These are phyloP conservation scores for Spathaspora hagerdaliae DNA, from an alignment of 805 yeast genomes.

Conservation along the genomic window DNA sequence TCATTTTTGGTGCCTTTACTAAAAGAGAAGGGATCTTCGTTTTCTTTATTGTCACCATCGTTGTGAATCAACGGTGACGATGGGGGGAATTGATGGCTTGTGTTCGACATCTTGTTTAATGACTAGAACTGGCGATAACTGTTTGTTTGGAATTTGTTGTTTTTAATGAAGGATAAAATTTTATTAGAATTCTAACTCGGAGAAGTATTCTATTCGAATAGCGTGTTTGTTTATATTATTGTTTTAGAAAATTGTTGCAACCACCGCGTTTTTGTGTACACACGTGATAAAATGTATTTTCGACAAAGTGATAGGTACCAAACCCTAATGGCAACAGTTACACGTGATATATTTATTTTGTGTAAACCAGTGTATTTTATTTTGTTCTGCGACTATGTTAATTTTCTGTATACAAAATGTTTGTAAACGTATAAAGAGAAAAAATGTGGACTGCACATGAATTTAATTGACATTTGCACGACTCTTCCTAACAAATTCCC, in stretches of 20 bases:
- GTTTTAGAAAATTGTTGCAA: not conserved
- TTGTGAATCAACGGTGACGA: conserved; percentile 43
- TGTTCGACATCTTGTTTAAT: conserved; percentile 7
- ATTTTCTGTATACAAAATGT: no score
- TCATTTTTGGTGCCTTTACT: not conserved
- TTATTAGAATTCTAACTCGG: no score
- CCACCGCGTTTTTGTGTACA: not conserved
- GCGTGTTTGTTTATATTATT: not conserved
- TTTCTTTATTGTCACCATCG: conserved; percentile 13
- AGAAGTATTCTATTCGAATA: no score
- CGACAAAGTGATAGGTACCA: not conserved
- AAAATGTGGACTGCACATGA: no score
- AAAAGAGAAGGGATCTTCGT: conserved; percentile 7
- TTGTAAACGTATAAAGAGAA: no score
- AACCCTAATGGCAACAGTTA: not conserved
- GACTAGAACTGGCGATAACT: not conserved
- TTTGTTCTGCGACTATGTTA: no score
- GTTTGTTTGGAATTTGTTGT: no score
- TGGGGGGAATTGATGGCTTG: conserved; percentile 43
- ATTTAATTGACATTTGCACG: not conserved
- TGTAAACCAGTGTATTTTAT: no score
- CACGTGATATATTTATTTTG: no score
- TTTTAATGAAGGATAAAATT: no score
- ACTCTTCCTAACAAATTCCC: not conserved
- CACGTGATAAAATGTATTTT: no score